Base-by-base conservation (phyloP, 192 early-diverging fungal species). In the Anaeromyces robustus region DNA sequence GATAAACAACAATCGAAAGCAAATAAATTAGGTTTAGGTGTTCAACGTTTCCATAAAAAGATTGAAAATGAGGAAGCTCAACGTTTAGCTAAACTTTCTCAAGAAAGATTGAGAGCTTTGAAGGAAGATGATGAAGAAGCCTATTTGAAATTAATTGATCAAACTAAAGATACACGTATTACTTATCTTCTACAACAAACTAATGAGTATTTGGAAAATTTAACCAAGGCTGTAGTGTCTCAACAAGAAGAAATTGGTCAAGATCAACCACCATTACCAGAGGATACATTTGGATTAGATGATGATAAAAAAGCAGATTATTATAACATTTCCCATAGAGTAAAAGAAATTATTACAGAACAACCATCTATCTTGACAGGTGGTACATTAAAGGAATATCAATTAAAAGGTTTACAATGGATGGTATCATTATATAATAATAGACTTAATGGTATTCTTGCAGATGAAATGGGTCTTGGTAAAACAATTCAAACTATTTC, bases 401-500 rank as follows among this genome's bases (percentile, higher is more conserved):
- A 96, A 85, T 80, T 97, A 82, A 97, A 95, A 82, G 98, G 98
- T 81, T 87, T 99, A 29, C 93, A 99, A 88, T 99, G 98, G 98
- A 98, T 99, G 97, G 94, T 98, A 29, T 97, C 96, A 26, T 86
- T 99, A 77, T 99, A 98, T 88, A 99, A 99, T 85, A 99, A 99
- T 86, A 86, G 95, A 78, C 87, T 99, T 34, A 99, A 99, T 85
- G 98, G 98, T 77, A 98, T 99, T 82, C 83, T 99, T 80, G 97
- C 97, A 78, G 97, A 98, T 84, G 95, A 96, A 86, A 98, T 98
- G 96, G 95, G 93, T 79, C 84, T 91, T 14, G 89, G 90, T 39
- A 91, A 91, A 81, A 91, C 90, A 0, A 91, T 99, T 84, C 98
- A 99, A 86, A 98, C 98, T 30, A 94, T 99, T 77, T 95, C 95